Percentiles rank a stretch among this genome's conserved stretches.
Evolutionary conservation across 2,329 filamentous ascomycete species (phyloP).

Genomic region (Alternaria metachromatica): DNA sequence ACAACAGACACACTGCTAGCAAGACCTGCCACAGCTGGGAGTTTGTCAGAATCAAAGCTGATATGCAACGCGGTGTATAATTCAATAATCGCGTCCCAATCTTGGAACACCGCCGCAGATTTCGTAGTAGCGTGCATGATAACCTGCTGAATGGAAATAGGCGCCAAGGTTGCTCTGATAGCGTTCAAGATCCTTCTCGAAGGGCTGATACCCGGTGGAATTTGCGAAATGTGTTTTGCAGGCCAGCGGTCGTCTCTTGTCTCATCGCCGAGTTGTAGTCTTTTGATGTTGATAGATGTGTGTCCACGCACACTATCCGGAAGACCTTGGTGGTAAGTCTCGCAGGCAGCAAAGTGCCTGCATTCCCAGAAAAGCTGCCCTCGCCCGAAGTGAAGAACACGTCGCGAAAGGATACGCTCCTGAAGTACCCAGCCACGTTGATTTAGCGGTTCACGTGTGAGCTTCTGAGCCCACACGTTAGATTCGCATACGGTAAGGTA

Average conservation of each 20-base stretch:
- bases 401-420: conserved; percentile 24
- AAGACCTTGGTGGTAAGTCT: conserved; percentile 6
- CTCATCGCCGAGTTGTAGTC: conserved; percentile 1
- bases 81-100: conserved; percentile 10
- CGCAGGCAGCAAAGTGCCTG: conserved; percentile 11
- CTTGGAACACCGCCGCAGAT: not conserved
- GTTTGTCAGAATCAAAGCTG: not conserved
- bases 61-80: not conserved
- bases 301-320: not conserved
- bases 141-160: not conserved
- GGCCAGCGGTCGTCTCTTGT: conserved; percentile 5
- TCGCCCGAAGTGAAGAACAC: conserved; percentile 22
- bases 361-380: conserved; percentile 33
- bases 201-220: not conserved
- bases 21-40: conserved; percentile 11
- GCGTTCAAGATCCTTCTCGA: not conserved
- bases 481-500: not conserved
- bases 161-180: not conserved
- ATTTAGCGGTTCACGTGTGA: conserved; percentile 6
- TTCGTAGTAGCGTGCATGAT: not conserved
- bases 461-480: not conserved
- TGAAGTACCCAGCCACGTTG: conserved; percentile 10
- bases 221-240: not conserved
- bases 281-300: conserved; percentile 4
- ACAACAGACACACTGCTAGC: not conserved